Evolutionary conservation across 2,329 filamentous ascomycete genomes (phyloP), one percentile per base, ranked within the genome.

Genomic region (Talaromyces sp.): DNA sequence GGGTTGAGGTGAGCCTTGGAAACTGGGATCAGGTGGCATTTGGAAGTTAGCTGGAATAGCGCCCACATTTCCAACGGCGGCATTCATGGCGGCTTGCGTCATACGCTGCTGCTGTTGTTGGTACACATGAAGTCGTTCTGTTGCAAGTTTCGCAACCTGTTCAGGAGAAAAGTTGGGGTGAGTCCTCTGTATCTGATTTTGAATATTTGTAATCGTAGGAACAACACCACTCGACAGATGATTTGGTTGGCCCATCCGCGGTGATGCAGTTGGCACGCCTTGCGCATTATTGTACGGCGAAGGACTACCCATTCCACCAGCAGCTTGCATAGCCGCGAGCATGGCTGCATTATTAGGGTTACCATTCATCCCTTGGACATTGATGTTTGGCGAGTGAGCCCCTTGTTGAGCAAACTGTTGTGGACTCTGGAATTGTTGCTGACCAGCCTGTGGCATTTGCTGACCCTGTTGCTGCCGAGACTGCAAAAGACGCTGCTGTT

Each of bases 401-500:
- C 77, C 77, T 48, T 78, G 76, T 56, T 77, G 77, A 66, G 90
- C 87, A 10, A 73, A 70, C 57, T 73, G 76, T 70, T 76, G 77
- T 45, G 78, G 77, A 50, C 79, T 68, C 74, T 79, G 77, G 43
- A 76, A 74, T 48, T 77, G 77, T 67, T 78, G 78, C 41, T 76
- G 74, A 16, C 73, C 72, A 66, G 79, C 77, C 63, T 74, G 75
- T 70, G 74, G 74, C 16, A 58, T 50, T n/a, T 54, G 65, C 43
- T 73, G 71, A 56, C 71, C 75, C 70, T 76, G 77, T 62, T 79
- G 78, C 60, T 80, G 78, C 33, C 78, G 76, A 59, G 77, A 77
- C 65, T 90, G 87, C 11, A 89, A 83, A 48, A 91, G 87, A 50
- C 87, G 85, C 63, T 88, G 87, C 67, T 80, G 79, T 67, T 81